Conservation (phyloP, 768 basidiomycete species). For the Coprinopsis sp. region DNA sequence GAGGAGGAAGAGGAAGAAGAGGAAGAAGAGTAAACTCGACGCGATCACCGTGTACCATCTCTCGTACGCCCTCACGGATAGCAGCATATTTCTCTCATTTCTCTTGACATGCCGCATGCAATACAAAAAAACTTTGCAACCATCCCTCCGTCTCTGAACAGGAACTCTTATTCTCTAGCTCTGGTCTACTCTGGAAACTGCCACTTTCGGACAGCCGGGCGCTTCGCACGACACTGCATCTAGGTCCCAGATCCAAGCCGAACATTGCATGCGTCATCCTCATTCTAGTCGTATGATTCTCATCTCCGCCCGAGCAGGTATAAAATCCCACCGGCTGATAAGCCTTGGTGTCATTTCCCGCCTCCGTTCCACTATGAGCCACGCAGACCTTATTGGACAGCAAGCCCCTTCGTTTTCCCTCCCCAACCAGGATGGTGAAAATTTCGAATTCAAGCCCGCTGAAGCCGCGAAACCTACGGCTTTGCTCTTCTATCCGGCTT, state of each 20-base stretch:
- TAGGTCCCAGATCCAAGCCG: no score
- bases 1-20: conserved; percentile 70
- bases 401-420: conserved; percentile 64
- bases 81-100: conserved; percentile 6
- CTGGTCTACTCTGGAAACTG: background rate
- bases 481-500: conserved; percentile 76
- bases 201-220: no score
- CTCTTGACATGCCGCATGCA: conserved; percentile 10
- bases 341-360: background rate
- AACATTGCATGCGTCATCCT: background rate
- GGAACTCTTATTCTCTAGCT: background rate
- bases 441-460: conserved; percentile 57
- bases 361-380: background rate
- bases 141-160: background rate
- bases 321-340: background rate
- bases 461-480: conserved; percentile 55
- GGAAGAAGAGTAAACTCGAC: conserved; percentile 45
- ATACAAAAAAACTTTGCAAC: conserved; percentile 11
- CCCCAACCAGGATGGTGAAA: conserved; percentile 56
- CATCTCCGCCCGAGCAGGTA: no score
- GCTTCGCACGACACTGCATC: no score
- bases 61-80: conserved; percentile 1
- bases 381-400: conserved; percentile 36
- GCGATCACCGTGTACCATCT: conserved; percentile 2
- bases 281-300: no score